Evolutionary conservation across 495 filamentous ascomycete species (phyloP).

Genomic region (Geopyxis carbonaria): DNA sequence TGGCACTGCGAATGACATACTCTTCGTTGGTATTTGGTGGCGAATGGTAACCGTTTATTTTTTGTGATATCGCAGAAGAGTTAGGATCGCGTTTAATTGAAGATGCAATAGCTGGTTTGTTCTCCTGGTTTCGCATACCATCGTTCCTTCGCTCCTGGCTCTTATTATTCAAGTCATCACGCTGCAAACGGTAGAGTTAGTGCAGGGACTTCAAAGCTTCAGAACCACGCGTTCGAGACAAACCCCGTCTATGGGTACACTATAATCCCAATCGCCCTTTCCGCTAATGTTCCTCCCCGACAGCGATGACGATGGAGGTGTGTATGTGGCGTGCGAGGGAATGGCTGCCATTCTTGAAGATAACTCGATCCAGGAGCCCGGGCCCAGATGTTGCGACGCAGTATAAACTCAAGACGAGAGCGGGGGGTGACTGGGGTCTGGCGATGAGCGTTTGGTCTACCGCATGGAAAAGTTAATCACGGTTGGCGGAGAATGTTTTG

Average conservation of each 20-base stretch:
- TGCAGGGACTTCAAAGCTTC: too few species aligned
- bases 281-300: constrained; percentile 16
- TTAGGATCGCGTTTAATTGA: constrained; percentile 2
- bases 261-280: constrained; percentile 23
- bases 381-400: neutral
- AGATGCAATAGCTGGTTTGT: constrained; percentile 1
- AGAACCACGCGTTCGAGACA: constrained; percentile 4
- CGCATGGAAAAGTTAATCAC: too few species aligned
- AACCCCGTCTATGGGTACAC: constrained; percentile 26
- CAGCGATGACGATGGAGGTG: constrained; percentile 23
- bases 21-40: constrained; percentile 9
- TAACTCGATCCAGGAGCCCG: constrained; percentile 1
- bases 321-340: constrained; percentile 16
- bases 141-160: too few species aligned
- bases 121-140: too few species aligned
- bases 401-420: too few species aligned
- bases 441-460: too few species aligned
- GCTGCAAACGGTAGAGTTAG: too few species aligned
- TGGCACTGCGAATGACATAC: constrained; percentile 6
- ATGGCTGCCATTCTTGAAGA: constrained; percentile 19
- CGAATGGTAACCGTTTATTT: neutral
- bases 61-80: neutral
- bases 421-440: too few species aligned
- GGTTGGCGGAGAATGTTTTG: too few species aligned
- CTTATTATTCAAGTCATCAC: too few species aligned